A percentile compares a stretch with the other conserved stretches of the same genome.
phyloP scores from a whole-genome alignment of 169 alveolate species.

The Plasmodium cynomolgi region DNA sequence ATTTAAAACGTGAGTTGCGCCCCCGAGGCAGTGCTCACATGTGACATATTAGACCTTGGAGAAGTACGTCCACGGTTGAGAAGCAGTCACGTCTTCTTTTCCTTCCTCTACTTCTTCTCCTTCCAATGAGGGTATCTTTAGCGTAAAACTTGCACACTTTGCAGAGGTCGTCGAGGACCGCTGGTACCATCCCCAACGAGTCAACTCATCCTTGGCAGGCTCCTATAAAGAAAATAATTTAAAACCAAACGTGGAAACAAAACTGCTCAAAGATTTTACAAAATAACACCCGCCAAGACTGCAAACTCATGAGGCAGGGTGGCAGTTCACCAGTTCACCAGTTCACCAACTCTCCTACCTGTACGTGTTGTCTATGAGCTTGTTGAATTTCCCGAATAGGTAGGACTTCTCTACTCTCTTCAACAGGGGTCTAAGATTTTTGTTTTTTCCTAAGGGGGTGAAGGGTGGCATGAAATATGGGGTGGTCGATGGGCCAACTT shows the following conservation, averaged over 20 bases:
- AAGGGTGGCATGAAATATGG: background rate
- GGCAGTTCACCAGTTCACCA: background rate
- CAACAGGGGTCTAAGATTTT: constrained; percentile 85
- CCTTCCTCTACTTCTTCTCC: too few species aligned
- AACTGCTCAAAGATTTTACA: background rate
- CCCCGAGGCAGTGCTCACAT: background rate
- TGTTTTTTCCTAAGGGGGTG: constrained; percentile 77
- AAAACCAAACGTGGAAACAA: background rate
- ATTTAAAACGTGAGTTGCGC: background rate
- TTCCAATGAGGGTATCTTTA: background rate
- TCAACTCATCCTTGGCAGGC: constrained; percentile 74
- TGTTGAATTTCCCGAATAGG: constrained; percentile 87
- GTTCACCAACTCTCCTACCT: constrained; percentile 12
- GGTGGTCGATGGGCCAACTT: background rate
- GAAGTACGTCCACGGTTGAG: background rate
- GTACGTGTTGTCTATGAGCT: constrained; percentile 76
- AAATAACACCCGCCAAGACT: background rate
- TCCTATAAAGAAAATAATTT: constrained; percentile 36
- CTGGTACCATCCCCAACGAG: background rate
- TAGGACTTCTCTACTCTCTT: constrained; percentile 87
- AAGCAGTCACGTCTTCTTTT: background rate
- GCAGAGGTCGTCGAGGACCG: background rate
- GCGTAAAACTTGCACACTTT: background rate
- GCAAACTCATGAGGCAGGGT: background rate
- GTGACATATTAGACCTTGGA: background rate